These are phyloP conservation scores for Populus deltoides DNA, from an alignment of 345 rosid genomes.

Conservation along the genomic window DNA sequence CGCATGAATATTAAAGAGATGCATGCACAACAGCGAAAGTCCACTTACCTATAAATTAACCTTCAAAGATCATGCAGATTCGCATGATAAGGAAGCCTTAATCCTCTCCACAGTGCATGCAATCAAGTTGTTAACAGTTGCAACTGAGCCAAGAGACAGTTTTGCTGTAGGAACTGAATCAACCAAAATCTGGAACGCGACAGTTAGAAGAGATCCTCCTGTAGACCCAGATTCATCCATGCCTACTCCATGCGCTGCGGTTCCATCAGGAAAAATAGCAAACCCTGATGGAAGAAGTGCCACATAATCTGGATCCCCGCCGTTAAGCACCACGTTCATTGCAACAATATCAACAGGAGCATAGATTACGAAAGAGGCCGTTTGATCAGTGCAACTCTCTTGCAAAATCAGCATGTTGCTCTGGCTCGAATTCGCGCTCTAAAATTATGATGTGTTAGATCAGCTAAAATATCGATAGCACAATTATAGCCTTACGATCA, in stretches of 20 bases:
- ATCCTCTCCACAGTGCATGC: conserved; percentile 81
- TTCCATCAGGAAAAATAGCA: conserved; percentile 66
- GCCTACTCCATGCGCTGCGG: conserved; percentile 18
- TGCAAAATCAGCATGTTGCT: conserved; percentile 54
- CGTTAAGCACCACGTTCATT: conserved; percentile 49
- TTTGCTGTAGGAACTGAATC: conserved; percentile 76
- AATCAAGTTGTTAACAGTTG: conserved; percentile 69
- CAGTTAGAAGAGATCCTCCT: conserved; percentile 72
- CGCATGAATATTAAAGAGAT: too few relatives aligned
- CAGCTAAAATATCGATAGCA: background rate
- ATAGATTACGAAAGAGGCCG: conserved; percentile 45
- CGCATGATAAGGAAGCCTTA: conserved; percentile 49
- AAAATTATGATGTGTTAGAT: background rate
- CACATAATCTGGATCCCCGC: conserved; percentile 71
- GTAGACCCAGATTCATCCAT: conserved; percentile 17
- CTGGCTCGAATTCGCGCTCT: conserved; percentile 55
- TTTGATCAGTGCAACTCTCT: conserved; percentile 51
- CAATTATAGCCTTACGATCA: background rate
- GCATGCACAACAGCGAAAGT: background rate
- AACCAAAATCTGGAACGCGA: conserved; percentile 76
- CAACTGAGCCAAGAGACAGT: conserved; percentile 75
- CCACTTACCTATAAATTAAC: background rate
- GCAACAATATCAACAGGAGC: conserved; percentile 48
- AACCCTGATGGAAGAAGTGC: conserved; percentile 85
- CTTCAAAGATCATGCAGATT: conserved; percentile 24